Conservation (phyloP, 208 protist genomes). For the Trichomonas vaginalis region DNA sequence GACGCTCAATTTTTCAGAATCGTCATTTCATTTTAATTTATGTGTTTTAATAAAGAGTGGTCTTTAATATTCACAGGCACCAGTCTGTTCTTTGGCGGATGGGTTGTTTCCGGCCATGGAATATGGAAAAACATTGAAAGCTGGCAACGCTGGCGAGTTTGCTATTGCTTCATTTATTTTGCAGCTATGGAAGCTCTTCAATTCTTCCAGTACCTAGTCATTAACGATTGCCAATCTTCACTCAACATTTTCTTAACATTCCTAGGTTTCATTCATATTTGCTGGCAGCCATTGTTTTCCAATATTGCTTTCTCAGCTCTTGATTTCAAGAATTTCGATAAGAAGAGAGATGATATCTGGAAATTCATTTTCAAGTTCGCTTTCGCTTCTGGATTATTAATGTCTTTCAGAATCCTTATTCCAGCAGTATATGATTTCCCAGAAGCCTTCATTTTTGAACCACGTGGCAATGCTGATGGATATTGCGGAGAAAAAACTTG, state of each 20-base stretch:
- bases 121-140: background rate
- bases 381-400: background rate
- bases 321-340: background rate
- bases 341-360: background rate
- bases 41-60: background rate
- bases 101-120: background rate
- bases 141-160: background rate
- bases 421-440: background rate
- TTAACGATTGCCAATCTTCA: constrained; percentile 19
- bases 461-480: background rate
- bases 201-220: constrained; percentile 32
- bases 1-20: too few species aligned
- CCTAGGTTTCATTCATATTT: constrained; percentile 33
- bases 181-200: constrained; percentile 32
- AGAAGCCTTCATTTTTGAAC: background rate
- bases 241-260: constrained; percentile 31
- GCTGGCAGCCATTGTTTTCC: constrained; percentile 33
- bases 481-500: background rate
- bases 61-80: background rate
- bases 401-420: background rate
- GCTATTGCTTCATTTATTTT: constrained; percentile 27
- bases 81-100: background rate
- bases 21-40: too few species aligned
- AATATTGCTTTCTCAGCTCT: constrained; percentile 23
- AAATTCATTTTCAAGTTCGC: background rate